phyloP scores from a whole-genome alignment of 192 early-diverging fungal genomes.

The Geranomyces variabilis region DNA sequence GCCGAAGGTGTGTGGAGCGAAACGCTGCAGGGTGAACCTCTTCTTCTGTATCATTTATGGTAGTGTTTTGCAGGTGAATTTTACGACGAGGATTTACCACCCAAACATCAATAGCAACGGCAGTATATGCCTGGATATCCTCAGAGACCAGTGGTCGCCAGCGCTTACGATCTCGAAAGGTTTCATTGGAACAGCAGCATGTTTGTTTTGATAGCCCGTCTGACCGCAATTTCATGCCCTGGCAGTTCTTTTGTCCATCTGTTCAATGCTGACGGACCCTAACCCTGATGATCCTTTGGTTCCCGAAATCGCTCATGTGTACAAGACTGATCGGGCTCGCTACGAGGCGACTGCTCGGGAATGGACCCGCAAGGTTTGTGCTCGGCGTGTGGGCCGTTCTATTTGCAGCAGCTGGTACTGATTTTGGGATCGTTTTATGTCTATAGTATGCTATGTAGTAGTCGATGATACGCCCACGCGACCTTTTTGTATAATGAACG shows the following conservation, averaged over 20 bases:
- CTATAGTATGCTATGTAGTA: slow-evolving; percentile 12
- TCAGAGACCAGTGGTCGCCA: slow-evolving; percentile 98
- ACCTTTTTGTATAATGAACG: neutral
- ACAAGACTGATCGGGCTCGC: slow-evolving; percentile 89
- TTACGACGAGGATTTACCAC: slow-evolving; percentile 97
- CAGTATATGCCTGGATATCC: slow-evolving; percentile 96
- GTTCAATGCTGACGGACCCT: slow-evolving; percentile 97
- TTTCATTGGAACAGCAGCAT: slow-evolving; percentile 21
- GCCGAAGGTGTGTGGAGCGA: slow-evolving; percentile 90
- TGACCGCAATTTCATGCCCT: slow-evolving; percentile 14
- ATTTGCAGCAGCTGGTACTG: neutral
- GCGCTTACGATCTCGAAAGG: slow-evolving; percentile 98
- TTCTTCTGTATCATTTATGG: neutral
- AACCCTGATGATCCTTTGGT: slow-evolving; percentile 98
- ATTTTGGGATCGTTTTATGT: neutral
- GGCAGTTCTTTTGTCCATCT: slow-evolving; percentile 92
- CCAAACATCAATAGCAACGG: slow-evolving; percentile 99
- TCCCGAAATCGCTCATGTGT: slow-evolving; percentile 96
- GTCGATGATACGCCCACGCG: neutral
- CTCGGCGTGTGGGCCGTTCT: neutral
- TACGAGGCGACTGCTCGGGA: slow-evolving; percentile 91
- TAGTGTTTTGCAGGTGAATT: slow-evolving; percentile 65
- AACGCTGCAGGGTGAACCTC: neutral
- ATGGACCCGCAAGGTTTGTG: slow-evolving; percentile 66
- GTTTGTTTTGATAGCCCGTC: neutral